phyloP scores from a whole-genome alignment of 2,329 filamentous ascomycete species.

The Venturia asperata region DNA sequence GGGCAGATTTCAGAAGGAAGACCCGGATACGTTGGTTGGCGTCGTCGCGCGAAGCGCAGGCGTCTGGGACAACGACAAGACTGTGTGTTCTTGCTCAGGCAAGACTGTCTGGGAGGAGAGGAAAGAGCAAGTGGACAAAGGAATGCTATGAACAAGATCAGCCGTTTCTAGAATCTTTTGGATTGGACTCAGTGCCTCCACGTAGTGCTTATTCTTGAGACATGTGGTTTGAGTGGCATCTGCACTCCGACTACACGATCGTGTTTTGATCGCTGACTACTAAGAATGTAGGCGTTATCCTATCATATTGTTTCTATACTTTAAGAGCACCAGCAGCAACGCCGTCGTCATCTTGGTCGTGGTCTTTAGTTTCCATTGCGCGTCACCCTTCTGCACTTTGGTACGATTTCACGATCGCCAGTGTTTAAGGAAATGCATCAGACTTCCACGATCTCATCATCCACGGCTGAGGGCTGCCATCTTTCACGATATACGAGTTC shows the following conservation, averaged over 20 bases:
- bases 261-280: neutral
- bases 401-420: no score
- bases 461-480: neutral
- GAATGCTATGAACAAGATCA: conserved; percentile 64
- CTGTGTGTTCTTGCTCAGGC: conserved; percentile 92
- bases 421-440: neutral
- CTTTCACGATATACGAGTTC: neutral
- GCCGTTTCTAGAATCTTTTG: neutral
- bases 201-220: neutral
- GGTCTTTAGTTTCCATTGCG: neutral
- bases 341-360: neutral
- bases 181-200: neutral
- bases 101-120: conserved; percentile 99
- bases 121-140: conserved; percentile 77
- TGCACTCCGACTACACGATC: neutral
- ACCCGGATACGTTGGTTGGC: conserved; percentile 79
- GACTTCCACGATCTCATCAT: neutral
- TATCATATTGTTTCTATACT: neutral
- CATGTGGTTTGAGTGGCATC: neutral
- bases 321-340: neutral
- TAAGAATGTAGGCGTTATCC: neutral
- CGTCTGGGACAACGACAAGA: conserved; percentile 99
- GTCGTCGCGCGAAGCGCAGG: conserved; percentile 93
- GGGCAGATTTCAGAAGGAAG: conserved; percentile 58
- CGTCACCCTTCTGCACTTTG: neutral